Evolutionary conservation across 371 early-diverging fungal genomes (phyloP), one percentile per base, ranked within the genome.

Genomic region (Chytridium lagenaria): DNA sequence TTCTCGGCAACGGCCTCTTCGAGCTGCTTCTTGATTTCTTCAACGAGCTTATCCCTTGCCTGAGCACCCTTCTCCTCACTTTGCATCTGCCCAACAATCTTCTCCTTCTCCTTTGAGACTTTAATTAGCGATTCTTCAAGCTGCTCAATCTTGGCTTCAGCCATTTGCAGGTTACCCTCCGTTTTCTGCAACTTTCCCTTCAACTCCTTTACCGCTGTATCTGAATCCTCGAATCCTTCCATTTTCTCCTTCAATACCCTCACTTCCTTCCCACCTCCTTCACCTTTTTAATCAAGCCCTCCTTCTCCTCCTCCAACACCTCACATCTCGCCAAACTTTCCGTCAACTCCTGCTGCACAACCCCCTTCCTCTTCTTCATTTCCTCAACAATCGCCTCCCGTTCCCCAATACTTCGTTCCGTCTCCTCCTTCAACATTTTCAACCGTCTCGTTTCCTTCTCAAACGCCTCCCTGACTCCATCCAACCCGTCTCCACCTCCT

Each of bases 251-350:
- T 7, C 66, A 66, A 52, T 26, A 5, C 12, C 7, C 12, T 5
- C 12, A 12, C 19, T 19, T 44, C 44, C 44, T 44, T 28, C 30
- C 2, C 2, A 40, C 10, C 44, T 66, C 66, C 30, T 44, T 66
- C 2, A 66, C 2, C 28, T 26, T 38, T 44, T 44, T 66, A 19
- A 23, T 7, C 10, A 66, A 19, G 2, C 15, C 19, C 3, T 2
- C 28, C 28, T 44, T 66, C 44, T 66, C 66, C 44, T 66, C 66
- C 16, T 66, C 66, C 38, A 66, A 28, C 3, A 66, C 44, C 39
- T 66, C 66, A 2, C 15, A 2, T 44, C 40, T 66, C 12, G 66
- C 66, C 2, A 40, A 26, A 12, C 10, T 2, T 38, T 38, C 66
- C 66, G 66, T 44, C 5, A 16, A 30, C 2, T 40, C 7, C 44